Percentiles rank a stretch among this genome's conserved stretches.
phyloP scores from a whole-genome alignment of 257 asterid genomes.

The Salvia rosmarinus region DNA sequence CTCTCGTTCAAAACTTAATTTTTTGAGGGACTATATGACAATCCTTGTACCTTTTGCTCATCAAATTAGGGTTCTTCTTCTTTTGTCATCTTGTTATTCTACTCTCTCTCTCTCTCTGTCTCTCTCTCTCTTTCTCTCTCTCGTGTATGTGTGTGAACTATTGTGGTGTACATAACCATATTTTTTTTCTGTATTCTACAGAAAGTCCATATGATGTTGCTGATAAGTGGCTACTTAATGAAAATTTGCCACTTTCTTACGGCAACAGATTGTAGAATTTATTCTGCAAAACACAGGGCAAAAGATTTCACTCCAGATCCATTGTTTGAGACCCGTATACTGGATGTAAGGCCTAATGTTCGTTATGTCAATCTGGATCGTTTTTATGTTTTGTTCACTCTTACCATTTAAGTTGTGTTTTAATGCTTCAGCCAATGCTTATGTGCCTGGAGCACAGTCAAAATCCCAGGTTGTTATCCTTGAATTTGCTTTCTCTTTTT shows the following conservation, averaged over 20 bases:
- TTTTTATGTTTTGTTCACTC: slow-evolving; percentile 20
- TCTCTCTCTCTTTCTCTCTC: neutral
- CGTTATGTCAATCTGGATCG: slow-evolving; percentile 12
- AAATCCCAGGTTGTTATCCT: slow-evolving; percentile 50
- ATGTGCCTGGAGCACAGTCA: slow-evolving; percentile 87
- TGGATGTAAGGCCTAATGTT: slow-evolving; percentile 67
- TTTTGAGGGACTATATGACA: slow-evolving; percentile 5
- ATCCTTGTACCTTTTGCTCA: slow-evolving; percentile 20
- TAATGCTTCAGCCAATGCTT: slow-evolving; percentile 86
- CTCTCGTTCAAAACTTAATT: slow-evolving; percentile 16
- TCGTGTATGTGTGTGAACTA: too few relatives aligned
- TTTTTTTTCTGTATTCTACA: slow-evolving; percentile 39
- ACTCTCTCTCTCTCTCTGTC: neutral
- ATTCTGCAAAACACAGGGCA: slow-evolving; percentile 80
- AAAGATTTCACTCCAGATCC: slow-evolving; percentile 75
- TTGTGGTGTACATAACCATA: slow-evolving; percentile 17
- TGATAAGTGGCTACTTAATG: slow-evolving; percentile 92
- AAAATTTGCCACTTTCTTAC: slow-evolving; percentile 81
- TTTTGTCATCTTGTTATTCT: too few relatives aligned
- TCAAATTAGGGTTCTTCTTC: too few relatives aligned
- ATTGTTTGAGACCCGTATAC: slow-evolving; percentile 86
- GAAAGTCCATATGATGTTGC: slow-evolving; percentile 93
- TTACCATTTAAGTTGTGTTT: slow-evolving; percentile 28
- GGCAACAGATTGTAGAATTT: slow-evolving; percentile 92
- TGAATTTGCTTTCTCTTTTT: slow-evolving; percentile 24